Evolutionary conservation across 1,139 yeast species (phyloP).

Genomic region (Kodamaea plutei): DNA sequence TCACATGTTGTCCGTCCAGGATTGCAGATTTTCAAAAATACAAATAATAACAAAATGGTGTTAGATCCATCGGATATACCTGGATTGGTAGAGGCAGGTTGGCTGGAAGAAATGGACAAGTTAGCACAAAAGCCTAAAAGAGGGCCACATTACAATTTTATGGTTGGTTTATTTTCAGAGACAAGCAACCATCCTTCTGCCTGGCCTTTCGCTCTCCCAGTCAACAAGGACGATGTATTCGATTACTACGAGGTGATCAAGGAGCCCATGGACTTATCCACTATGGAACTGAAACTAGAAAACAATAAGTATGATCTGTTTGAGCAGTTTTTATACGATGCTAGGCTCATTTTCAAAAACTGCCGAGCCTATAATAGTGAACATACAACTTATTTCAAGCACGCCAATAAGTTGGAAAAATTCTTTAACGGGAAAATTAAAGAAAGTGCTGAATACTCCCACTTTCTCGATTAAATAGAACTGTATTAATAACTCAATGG

Average conservation of each 20-base stretch:
- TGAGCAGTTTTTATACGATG: slow-evolving; percentile 89
- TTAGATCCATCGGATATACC: slow-evolving; percentile 75
- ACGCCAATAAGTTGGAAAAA: slow-evolving; percentile 89
- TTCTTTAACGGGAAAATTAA: slow-evolving; percentile 75
- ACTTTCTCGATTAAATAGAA: slow-evolving; percentile 34
- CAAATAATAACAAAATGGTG: slow-evolving; percentile 29
- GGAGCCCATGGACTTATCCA: slow-evolving; percentile 97
- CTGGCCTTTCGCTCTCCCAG: slow-evolving; percentile 98
- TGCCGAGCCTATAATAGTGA: slow-evolving; percentile 89
- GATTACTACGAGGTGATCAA: slow-evolving; percentile 95
- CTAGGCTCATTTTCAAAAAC: slow-evolving; percentile 80
- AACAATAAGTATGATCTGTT: slow-evolving; percentile 87
- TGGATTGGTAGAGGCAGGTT: slow-evolving; percentile 87
- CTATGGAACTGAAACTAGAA: slow-evolving; percentile 92
- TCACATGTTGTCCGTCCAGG: slow-evolving; percentile 85
- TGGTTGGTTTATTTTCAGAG: slow-evolving; percentile 85
- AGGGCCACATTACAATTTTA: slow-evolving; percentile 90
- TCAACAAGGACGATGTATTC: slow-evolving; percentile 88
- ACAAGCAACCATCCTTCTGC: slow-evolving; percentile 93
- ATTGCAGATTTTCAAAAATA: slow-evolving; percentile 61
- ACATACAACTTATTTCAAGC: slow-evolving; percentile 81
- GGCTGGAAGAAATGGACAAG: slow-evolving; percentile 98
- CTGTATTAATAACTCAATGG: too few relatives aligned
- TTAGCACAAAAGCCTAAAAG: slow-evolving; percentile 92
- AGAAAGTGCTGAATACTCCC: slow-evolving; percentile 73